Evolutionary conservation across 2,329 filamentous ascomycete genomes (phyloP).

Genomic region (Fusarium metavorans): DNA sequence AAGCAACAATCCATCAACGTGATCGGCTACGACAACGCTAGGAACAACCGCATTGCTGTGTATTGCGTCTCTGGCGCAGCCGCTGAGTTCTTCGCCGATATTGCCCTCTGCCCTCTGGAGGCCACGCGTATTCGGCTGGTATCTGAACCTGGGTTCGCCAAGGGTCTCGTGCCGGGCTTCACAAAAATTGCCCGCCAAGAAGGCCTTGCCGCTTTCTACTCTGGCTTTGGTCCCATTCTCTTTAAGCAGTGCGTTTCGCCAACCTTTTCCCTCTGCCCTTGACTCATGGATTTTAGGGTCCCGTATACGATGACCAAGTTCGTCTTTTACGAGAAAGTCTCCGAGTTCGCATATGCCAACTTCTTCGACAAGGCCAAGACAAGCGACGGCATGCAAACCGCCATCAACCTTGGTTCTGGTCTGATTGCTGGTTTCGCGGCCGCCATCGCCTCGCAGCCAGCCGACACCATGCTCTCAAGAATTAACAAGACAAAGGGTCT

Average conservation of each 20-base stretch:
- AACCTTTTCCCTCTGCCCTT: background rate
- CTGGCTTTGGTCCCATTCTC: background rate
- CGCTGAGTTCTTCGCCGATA: background rate
- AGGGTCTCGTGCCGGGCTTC: background rate
- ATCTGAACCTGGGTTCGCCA: background rate
- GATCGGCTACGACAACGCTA: slow-evolving; percentile 80
- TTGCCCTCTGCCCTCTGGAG: background rate
- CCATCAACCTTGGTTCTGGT: slow-evolving; percentile 76
- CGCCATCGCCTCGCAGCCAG: slow-evolving; percentile 86
- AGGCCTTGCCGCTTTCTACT: background rate
- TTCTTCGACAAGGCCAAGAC: slow-evolving; percentile 63
- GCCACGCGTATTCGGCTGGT: background rate
- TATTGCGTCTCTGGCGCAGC: slow-evolving; percentile 77
- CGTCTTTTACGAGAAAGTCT: background rate
- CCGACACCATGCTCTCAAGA: slow-evolving; percentile 92
- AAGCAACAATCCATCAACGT: slow-evolving; percentile 88
- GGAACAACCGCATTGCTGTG: slow-evolving; percentile 82
- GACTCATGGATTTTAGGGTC: background rate
- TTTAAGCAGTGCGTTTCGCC: background rate
- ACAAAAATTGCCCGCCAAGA: background rate
- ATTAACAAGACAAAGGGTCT: slow-evolving; percentile 94
- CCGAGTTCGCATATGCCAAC: background rate
- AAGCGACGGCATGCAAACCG: slow-evolving; percentile 75
- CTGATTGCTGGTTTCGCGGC: slow-evolving; percentile 78
- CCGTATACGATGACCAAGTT: background rate